phyloP scores from a whole-genome alignment of 306 rosid species.

The Dalbergia cultrata region DNA sequence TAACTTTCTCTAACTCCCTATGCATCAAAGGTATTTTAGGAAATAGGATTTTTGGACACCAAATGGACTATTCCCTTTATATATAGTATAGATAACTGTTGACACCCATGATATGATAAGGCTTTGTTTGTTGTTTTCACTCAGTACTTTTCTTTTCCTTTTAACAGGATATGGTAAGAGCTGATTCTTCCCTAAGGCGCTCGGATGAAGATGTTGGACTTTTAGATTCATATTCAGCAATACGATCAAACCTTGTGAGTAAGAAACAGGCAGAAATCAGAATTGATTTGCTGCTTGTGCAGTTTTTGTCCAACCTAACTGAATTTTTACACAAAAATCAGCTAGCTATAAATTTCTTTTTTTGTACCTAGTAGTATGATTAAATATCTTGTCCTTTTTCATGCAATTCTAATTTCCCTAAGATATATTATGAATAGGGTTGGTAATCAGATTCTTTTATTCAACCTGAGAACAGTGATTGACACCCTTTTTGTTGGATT shows the following conservation, averaged over 20 bases:
- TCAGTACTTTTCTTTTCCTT: slow-evolving; percentile 10
- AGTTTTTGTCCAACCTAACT: slow-evolving; percentile 19
- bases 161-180: slow-evolving; percentile 67
- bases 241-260: slow-evolving; percentile 90
- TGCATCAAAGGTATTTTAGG: too few species aligned
- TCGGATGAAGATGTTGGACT: slow-evolving; percentile 73
- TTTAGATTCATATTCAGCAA: slow-evolving; percentile 76
- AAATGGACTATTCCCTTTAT: too few species aligned
- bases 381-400: slow-evolving; percentile 17
- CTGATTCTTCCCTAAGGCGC: slow-evolving; percentile 79
- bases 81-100: slow-evolving; percentile 4
- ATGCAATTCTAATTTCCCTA: slow-evolving; percentile 22
- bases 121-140: slow-evolving; percentile 33
- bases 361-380: neutral
- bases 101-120: neutral
- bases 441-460: slow-evolving; percentile 8
- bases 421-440: slow-evolving; percentile 9
- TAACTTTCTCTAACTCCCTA: too few species aligned
- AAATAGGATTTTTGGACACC: too few species aligned
- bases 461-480: slow-evolving; percentile 1
- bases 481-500: slow-evolving; percentile 2
- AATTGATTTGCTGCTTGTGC: slow-evolving; percentile 29
- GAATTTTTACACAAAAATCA: slow-evolving; percentile 29
- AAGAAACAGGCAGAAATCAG: slow-evolving; percentile 30
- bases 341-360: neutral